These are phyloP conservation scores for Stagonosporopsis tanaceti DNA, from an alignment of 2,329 filamentous ascomycete species.

Conservation along the genomic window DNA sequence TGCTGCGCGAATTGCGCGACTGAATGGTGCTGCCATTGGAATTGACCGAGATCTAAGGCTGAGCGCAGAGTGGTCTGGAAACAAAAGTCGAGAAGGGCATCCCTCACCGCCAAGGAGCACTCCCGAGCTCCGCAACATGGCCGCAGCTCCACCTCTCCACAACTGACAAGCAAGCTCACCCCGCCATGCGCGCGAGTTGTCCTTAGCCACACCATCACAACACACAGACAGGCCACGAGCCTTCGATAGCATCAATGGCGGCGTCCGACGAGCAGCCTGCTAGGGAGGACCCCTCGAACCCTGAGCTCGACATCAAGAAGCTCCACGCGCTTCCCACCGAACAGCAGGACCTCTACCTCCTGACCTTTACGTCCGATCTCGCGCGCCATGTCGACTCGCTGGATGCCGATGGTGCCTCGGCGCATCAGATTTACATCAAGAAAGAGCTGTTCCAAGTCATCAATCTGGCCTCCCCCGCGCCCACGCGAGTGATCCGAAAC, in stretches of 20 bases:
- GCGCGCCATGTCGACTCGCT: slow-evolving; percentile 80
- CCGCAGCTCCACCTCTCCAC: slow-evolving; percentile 30
- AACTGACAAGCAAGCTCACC: slow-evolving; percentile 25
- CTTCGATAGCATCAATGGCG: slow-evolving; percentile 34
- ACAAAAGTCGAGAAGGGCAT: slow-evolving; percentile 27
- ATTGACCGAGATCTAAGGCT: background rate
- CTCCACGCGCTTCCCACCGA: slow-evolving; percentile 88
- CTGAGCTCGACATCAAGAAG: slow-evolving; percentile 88
- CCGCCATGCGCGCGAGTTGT: slow-evolving; percentile 34
- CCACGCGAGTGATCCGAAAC: slow-evolving; percentile 88
- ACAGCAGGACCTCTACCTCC: slow-evolving; percentile 92
- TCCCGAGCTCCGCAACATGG: slow-evolving; percentile 33
- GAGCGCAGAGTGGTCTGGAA: slow-evolving; percentile 11
- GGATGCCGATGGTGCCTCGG: slow-evolving; percentile 79
- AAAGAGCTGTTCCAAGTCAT: slow-evolving; percentile 94
- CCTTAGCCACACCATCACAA: slow-evolving; percentile 10
- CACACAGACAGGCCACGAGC: slow-evolving; percentile 20
- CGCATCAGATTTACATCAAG: slow-evolving; percentile 91
- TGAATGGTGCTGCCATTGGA: slow-evolving; percentile 37
- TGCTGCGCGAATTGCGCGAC: slow-evolving; percentile 26
- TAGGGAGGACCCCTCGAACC: slow-evolving; percentile 59
- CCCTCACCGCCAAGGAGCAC: slow-evolving; percentile 35
- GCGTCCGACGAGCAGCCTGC: slow-evolving; percentile 40
- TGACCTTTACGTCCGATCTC: slow-evolving; percentile 86
- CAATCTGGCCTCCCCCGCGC: slow-evolving; percentile 79